phyloP scores from a whole-genome alignment of 306 rosid genomes.

The Vachellia pachyceras region DNA sequence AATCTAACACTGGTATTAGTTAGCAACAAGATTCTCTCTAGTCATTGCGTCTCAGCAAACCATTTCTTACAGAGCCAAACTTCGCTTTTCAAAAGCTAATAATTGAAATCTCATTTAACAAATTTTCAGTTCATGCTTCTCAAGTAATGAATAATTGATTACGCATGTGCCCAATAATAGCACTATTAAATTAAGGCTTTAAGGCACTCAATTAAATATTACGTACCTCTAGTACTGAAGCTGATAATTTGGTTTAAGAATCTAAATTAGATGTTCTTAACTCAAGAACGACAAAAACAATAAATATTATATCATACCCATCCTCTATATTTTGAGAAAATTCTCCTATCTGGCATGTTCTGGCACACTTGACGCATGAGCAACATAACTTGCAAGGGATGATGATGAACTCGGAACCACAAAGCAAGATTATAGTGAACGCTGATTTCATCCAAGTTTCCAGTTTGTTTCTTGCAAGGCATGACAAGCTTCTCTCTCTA shows the following conservation, averaged over 20 bases:
- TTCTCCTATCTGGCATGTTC: background rate
- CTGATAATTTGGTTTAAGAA: background rate
- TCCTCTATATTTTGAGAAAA: background rate
- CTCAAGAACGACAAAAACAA: background rate
- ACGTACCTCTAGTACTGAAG: background rate
- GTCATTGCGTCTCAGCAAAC: slow-evolving; percentile 13
- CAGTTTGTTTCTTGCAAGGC: slow-evolving; percentile 69
- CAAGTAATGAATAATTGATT: background rate
- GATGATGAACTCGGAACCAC: background rate
- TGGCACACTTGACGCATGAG: background rate
- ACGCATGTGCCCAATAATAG: background rate
- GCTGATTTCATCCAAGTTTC: slow-evolving; percentile 42
- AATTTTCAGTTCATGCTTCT: background rate
- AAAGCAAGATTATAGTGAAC: slow-evolving; percentile 31
- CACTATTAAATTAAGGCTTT: background rate
- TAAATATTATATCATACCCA: background rate
- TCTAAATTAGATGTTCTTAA: background rate
- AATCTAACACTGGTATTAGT: background rate
- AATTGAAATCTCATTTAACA: background rate
- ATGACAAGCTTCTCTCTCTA: slow-evolving; percentile 35
- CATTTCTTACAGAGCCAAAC: background rate
- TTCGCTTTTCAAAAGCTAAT: background rate
- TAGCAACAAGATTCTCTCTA: background rate
- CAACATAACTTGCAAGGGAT: slow-evolving; percentile 11
- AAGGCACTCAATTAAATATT: background rate